phyloP scores from a whole-genome alignment of 768 basidiomycete genomes.

The Kwoniella botswanensis region DNA sequence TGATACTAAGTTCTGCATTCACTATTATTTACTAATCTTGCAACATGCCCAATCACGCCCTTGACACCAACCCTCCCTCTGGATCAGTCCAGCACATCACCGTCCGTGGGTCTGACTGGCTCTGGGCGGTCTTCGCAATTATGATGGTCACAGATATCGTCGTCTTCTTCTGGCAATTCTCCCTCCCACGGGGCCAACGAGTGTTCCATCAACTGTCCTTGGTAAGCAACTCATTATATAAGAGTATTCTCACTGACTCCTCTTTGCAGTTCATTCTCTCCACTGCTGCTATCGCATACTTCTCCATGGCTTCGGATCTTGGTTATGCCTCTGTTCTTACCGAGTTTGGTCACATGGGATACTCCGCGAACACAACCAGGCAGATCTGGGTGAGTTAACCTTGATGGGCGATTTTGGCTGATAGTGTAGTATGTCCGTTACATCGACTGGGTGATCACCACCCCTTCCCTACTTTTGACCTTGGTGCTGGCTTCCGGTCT shows the following conservation, averaged over 20 bases:
- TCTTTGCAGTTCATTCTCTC: slow-evolving; percentile 59
- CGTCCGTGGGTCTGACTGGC: slow-evolving; percentile 63
- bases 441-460: slow-evolving; percentile 66
- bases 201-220: slow-evolving; percentile 64
- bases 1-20: too few relatives aligned
- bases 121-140: slow-evolving; percentile 65
- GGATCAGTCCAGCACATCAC: slow-evolving; percentile 58
- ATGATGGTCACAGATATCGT: slow-evolving; percentile 62
- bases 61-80: slow-evolving; percentile 48
- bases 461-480: slow-evolving; percentile 63
- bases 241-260: background rate
- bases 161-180: slow-evolving; percentile 59
- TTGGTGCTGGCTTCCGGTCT: slow-evolving; percentile 63
- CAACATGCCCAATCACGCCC: slow-evolving; percentile 50
- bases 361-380: slow-evolving; percentile 59
- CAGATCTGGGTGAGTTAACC: slow-evolving; percentile 53
- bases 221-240: background rate
- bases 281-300: slow-evolving; percentile 63
- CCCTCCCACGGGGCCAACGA: slow-evolving; percentile 60
- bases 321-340: slow-evolving; percentile 62
- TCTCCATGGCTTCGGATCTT: slow-evolving; percentile 67
- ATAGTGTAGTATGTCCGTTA: slow-evolving; percentile 34
- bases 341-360: slow-evolving; percentile 61
- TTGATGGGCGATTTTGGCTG: background rate
- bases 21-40: background rate